These are phyloP conservation scores for Petrea volubilis DNA, from an alignment of 257 asterid species.

Conservation along the genomic window DNA sequence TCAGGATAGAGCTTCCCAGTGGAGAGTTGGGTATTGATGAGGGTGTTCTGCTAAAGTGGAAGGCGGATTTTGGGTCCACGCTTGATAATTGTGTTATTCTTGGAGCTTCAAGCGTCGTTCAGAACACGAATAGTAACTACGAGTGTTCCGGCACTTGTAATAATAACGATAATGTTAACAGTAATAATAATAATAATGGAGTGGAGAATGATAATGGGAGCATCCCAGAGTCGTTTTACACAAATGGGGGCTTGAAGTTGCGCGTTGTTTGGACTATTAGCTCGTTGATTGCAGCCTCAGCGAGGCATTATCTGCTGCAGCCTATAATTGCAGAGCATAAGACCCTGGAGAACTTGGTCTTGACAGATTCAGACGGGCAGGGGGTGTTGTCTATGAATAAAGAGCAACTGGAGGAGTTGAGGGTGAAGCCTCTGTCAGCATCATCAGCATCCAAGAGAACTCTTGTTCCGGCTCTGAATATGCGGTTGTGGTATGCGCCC, in stretches of 20 bases:
- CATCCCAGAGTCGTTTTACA: slow-evolving; percentile 70
- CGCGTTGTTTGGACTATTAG: slow-evolving; percentile 83
- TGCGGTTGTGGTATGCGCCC: slow-evolving; percentile 72
- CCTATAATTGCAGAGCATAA: slow-evolving; percentile 70
- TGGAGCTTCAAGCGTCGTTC: slow-evolving; percentile 65
- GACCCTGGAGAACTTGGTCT: slow-evolving; percentile 55
- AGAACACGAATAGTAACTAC: neutral
- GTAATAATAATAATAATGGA: neutral
- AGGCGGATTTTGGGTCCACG: slow-evolving; percentile 75
- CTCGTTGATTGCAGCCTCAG: slow-evolving; percentile 77
- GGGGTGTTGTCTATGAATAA: slow-evolving; percentile 69
- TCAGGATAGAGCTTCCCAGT: slow-evolving; percentile 62
- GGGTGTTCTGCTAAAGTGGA: slow-evolving; percentile 72
- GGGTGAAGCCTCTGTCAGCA: slow-evolving; percentile 74
- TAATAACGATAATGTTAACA: slow-evolving; percentile 2
- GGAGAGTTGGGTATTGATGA: slow-evolving; percentile 75
- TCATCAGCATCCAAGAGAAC: slow-evolving; percentile 73
- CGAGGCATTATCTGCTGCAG: slow-evolving; percentile 72
- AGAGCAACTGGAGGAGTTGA: slow-evolving; percentile 69
- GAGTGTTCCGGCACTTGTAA: slow-evolving; percentile 17
- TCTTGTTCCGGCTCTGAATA: slow-evolving; percentile 63
- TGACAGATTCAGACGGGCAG: slow-evolving; percentile 71
- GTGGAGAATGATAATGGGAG: slow-evolving; percentile 58
- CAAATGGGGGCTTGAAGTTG: slow-evolving; percentile 69
- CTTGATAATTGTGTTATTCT: slow-evolving; percentile 74